A percentile compares a stretch with the other conserved stretches of the same genome.
These are phyloP conservation scores for Sporodiniella umbellata DNA, from an alignment of 371 early-diverging fungal genomes.

Conservation along the genomic window DNA sequence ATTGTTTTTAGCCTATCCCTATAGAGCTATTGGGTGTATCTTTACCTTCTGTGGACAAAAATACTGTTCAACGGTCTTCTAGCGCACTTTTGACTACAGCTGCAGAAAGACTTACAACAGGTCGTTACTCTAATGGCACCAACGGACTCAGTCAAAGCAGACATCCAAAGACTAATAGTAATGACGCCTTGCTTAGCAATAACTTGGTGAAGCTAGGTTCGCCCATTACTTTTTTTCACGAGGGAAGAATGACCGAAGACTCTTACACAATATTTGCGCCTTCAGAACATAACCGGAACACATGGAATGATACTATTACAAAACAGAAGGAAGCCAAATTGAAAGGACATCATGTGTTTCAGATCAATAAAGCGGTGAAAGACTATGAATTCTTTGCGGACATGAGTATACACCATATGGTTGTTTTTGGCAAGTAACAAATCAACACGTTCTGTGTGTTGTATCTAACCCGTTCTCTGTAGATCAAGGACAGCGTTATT, in stretches of 20 bases:
- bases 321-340: slow-evolving; percentile 61
- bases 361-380: slow-evolving; percentile 40
- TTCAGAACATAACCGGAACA: slow-evolving; percentile 66
- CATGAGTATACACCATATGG: slow-evolving; percentile 32
- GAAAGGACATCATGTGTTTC: slow-evolving; percentile 56
- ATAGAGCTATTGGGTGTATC: slow-evolving; percentile 66
- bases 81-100: slow-evolving; percentile 4
- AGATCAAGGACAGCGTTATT: slow-evolving; percentile 32
- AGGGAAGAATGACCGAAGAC: slow-evolving; percentile 64
- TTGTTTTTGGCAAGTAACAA: slow-evolving; percentile 42
- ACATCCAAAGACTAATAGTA: background rate
- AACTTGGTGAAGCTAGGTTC: slow-evolving; percentile 28
- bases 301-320: slow-evolving; percentile 80
- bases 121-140: too few relatives aligned
- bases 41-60: slow-evolving; percentile 48
- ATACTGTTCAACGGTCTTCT: slow-evolving; percentile 16
- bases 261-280: slow-evolving; percentile 67
- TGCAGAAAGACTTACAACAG: background rate
- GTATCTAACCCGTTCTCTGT: background rate
- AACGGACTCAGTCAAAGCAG: background rate
- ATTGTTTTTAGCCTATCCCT: slow-evolving; percentile 64
- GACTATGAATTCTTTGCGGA: slow-evolving; percentile 27
- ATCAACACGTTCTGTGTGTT: background rate
- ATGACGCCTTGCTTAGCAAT: background rate
- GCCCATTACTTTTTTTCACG: slow-evolving; percentile 72